phyloP scores from a whole-genome alignment of 352 stramenopile species.

The Phytophthora sojae region DNA sequence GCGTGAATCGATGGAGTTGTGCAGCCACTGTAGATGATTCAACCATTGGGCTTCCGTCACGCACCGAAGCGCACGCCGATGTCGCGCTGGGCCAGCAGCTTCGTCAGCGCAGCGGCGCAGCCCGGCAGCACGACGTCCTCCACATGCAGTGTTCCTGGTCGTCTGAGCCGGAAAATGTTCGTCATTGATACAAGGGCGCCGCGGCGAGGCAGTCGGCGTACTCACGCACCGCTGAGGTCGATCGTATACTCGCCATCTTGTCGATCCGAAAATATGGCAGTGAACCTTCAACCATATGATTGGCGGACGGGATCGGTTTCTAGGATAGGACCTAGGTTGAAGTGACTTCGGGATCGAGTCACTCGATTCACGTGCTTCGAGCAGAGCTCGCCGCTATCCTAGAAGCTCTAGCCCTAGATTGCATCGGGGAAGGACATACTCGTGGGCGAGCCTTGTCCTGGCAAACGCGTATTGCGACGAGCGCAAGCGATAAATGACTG shows the following conservation, averaged over 20 bases:
- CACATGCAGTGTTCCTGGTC: conserved; percentile 59
- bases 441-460: no score
- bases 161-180: background rate
- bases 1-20: no score
- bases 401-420: no score
- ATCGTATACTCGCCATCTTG: conserved; percentile 43
- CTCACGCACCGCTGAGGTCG: conserved; percentile 58
- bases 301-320: background rate
- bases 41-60: background rate
- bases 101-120: conserved; percentile 45
- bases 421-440: no score
- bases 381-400: no score
- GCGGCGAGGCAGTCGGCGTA: background rate
- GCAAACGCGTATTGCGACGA: no score
- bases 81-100: conserved; percentile 37
- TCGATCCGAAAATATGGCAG: background rate
- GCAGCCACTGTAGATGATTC: no score
- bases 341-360: no score
- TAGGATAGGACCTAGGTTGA: conserved; percentile 4
- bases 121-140: conserved; percentile 56
- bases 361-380: no score
- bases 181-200: background rate
- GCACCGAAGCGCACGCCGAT: conserved; percentile 61
- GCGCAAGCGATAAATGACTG: background rate
- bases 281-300: background rate